Evolutionary conservation across 768 basidiomycete species (phyloP), one percentile per base, ranked within the genome.

Genomic region (Leccinum aurantiacum): DNA sequence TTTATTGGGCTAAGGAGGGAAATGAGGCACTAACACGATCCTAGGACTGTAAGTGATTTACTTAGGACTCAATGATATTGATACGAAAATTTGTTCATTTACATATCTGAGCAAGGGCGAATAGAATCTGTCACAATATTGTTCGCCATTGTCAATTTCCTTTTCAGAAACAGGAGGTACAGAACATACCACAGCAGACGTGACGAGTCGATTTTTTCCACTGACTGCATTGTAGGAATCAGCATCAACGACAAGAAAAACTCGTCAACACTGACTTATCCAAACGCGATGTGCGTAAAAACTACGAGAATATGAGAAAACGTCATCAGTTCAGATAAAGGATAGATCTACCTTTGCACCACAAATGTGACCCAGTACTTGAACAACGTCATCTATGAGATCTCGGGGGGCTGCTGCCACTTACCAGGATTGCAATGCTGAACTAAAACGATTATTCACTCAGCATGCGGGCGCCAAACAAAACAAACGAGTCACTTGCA

Each of bases 201-300:
- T 62, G 25, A 71, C 8, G 15, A 57, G 3, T 17, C 59, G 60
- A 41, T 69, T 70, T 33, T 8, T 25, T 48, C 54, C 63, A 9
- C 67, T 69, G 27, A 71, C 69, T 70, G 47, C n/a, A 52, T 29
- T 17, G 7, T 11, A 27, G n/a, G 31, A n/a, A 5, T 63, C 29
- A 35, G n/a, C 1, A 48, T 4, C 0, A 14, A 51, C 8, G 10
- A 46, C 1, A 19, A 38, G 19, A 22, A 0, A n/a, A 25, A 17
- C 4, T 2, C 13, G 15, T 3, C 31, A 7, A 4, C 14, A 53
- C 68, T 47, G 48, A 70, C 68, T 70, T 62, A 70, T 69, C 67
- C 67, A 71, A 13, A 71, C 63, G 35, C 67, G 67, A 35, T 70
- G 69, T n/a, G 60, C 58, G 25, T 71, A 71, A 41, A 70, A 70